These are phyloP conservation scores for Coprinellus aureogranulatus DNA, from an alignment of 768 basidiomycete species.

Conservation along the genomic window DNA sequence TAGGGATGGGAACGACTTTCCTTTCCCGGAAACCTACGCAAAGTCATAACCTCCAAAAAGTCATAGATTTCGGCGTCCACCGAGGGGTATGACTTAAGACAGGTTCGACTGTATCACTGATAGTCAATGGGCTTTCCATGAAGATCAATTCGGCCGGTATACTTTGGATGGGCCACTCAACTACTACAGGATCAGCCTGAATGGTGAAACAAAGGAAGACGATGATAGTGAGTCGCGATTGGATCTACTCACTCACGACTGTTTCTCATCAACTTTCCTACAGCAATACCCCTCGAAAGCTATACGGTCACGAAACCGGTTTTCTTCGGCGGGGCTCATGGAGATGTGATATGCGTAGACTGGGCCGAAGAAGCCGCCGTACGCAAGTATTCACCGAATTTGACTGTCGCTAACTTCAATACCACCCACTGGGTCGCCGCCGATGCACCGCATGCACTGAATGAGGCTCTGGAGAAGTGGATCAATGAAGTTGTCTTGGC, in stretches of 20 bases:
- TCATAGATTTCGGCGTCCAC: background rate
- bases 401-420: conserved; percentile 31
- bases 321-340: conserved; percentile 30
- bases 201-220: conserved; percentile 27
- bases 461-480: conserved; percentile 22
- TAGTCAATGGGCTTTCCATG: conserved; percentile 17
- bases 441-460: conserved; percentile 30
- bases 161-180: conserved; percentile 30
- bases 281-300: conserved; percentile 23
- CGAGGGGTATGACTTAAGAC: background rate
- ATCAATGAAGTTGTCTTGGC: conserved; percentile 10
- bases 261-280: too few relatives aligned
- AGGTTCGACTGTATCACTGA: background rate
- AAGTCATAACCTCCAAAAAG: background rate
- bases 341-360: conserved; percentile 30
- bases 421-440: conserved; percentile 36
- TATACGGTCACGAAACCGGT: conserved; percentile 31
- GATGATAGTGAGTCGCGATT: conserved; percentile 24
- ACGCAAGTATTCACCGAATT: conserved; percentile 19
- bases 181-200: conserved; percentile 31
- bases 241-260: too few relatives aligned
- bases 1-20: background rate
- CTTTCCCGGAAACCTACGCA: background rate
- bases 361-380: conserved; percentile 9
- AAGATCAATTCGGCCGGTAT: conserved; percentile 22